Evolutionary conservation across 192 early-diverging fungal species (phyloP).

Genomic region (Coemansia reversa): DNA sequence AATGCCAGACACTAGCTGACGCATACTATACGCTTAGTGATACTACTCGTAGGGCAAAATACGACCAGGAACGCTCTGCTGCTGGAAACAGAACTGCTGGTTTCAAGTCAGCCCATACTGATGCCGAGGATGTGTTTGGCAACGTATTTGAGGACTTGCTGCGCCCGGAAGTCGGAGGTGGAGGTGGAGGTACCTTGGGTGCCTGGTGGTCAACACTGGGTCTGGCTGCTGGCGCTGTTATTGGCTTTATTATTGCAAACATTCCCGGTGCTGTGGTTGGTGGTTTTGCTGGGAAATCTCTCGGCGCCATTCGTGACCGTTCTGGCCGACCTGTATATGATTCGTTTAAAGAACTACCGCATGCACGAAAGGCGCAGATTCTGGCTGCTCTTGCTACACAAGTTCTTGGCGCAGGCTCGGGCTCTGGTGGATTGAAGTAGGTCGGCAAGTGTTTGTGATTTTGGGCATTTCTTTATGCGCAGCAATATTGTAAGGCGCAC

Average conservation of each 20-base stretch:
- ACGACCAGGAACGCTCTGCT: conserved; percentile 49
- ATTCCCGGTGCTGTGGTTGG: conserved; percentile 62
- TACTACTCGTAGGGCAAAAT: conserved; percentile 44
- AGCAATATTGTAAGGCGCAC: too few relatives aligned
- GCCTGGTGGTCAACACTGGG: conserved; percentile 62
- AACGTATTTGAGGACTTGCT: conserved; percentile 83
- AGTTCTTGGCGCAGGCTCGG: conserved; percentile 34
- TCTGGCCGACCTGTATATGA: conserved; percentile 65
- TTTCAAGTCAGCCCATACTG: conserved; percentile 27
- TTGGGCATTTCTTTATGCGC: too few relatives aligned
- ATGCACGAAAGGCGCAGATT: conserved; percentile 60
- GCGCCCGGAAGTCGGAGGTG: conserved; percentile 59
- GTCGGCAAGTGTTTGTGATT: neutral
- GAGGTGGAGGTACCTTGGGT: too few relatives aligned
- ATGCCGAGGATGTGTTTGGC: conserved; percentile 70
- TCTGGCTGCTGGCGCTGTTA: conserved; percentile 62
- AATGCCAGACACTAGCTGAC: conserved; percentile 75
- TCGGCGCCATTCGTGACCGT: conserved; percentile 65
- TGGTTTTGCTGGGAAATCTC: conserved; percentile 59
- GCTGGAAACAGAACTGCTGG: neutral
- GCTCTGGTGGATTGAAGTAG: neutral
- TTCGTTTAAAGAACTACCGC: conserved; percentile 57
- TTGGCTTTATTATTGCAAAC: conserved; percentile 72
- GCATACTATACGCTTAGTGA: conserved; percentile 77
- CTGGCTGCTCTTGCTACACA: conserved; percentile 49